Percentiles rank a stretch among this genome's conserved stretches.
Evolutionary conservation across 73 alveolate species (phyloP).

Genomic region (Tetrahymena thermophila): DNA sequence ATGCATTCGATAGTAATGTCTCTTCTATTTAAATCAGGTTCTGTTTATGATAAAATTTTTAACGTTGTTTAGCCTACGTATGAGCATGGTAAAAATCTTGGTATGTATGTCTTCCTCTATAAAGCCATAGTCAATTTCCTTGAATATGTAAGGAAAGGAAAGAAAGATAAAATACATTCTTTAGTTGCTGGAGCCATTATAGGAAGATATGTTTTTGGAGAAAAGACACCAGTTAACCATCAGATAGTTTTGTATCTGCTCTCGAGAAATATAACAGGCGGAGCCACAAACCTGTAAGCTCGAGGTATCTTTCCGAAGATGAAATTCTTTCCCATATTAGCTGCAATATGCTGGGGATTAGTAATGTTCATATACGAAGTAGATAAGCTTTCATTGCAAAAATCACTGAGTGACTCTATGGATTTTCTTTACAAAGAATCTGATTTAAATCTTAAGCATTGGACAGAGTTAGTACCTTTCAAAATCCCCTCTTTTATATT

Average conservation of each 20-base stretch:
- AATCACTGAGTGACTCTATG: conserved; percentile 59
- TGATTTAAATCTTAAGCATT: conserved; percentile 42
- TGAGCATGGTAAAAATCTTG: conserved; percentile 69
- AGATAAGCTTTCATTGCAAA: conserved; percentile 53
- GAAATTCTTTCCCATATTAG: conserved; percentile 47
- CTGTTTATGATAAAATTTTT: conserved; percentile 38
- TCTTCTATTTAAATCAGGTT: conserved; percentile 54
- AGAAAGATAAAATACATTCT: conserved; percentile 39
- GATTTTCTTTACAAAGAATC: conserved; percentile 62
- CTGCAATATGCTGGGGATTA: conserved; percentile 65
- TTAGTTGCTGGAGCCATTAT: conserved; percentile 63
- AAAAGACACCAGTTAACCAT: conserved; percentile 60
- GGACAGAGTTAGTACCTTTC: conserved; percentile 64
- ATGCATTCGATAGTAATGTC: conserved; percentile 85
- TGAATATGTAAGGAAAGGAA: conserved; percentile 14
- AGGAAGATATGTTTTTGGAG: conserved; percentile 47
- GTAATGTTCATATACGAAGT: conserved; percentile 70
- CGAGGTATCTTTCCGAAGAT: conserved; percentile 26
- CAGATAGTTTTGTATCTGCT: conserved; percentile 60
- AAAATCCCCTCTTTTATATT: conserved; percentile 5
- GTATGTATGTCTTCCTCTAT: conserved; percentile 58
- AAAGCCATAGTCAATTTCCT: conserved; percentile 54
- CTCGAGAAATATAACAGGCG: conserved; percentile 58
- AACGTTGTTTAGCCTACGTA: conserved; percentile 50
- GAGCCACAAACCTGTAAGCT: conserved; percentile 38